phyloP scores from a whole-genome alignment of 345 rosid species.

The Melaleuca alternifolia region DNA sequence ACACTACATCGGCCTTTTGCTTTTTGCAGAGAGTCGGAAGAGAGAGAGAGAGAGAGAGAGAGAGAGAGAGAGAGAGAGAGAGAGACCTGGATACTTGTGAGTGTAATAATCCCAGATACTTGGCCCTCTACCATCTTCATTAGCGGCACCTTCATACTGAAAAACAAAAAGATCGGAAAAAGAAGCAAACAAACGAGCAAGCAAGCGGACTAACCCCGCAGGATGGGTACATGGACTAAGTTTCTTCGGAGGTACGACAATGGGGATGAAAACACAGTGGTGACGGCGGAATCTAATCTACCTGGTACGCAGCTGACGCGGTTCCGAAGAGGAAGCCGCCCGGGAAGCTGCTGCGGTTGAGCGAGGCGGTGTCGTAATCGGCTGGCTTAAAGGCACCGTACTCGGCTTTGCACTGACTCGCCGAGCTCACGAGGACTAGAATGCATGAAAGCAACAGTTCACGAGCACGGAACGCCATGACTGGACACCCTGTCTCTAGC shows the following conservation, averaged over 20 bases:
- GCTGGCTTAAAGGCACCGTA: background rate
- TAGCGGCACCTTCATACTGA: conserved; percentile 6
- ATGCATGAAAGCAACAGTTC: background rate
- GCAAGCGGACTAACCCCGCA: background rate
- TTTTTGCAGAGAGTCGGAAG: no score
- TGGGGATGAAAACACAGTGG: no score
- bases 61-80: background rate
- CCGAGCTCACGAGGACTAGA: background rate
- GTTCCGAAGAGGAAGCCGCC: conserved; percentile 2
- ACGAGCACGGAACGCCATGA: background rate
- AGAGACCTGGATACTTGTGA: conserved; percentile 1
- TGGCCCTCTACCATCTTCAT: background rate
- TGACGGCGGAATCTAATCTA: background rate
- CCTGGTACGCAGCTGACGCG: background rate
- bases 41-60: no score
- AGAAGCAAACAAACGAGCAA: background rate
- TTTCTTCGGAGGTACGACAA: background rate
- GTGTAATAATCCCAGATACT: conserved; percentile 2
- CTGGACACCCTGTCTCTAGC: background rate
- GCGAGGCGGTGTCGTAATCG: background rate
- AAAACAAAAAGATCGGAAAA: background rate
- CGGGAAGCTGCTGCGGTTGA: conserved; percentile 4
- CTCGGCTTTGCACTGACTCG: background rate
- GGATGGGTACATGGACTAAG: background rate
- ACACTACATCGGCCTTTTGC: no score